Base-by-base conservation (phyloP, 768 basidiomycete species). In the Auriscalpium orientale region DNA sequence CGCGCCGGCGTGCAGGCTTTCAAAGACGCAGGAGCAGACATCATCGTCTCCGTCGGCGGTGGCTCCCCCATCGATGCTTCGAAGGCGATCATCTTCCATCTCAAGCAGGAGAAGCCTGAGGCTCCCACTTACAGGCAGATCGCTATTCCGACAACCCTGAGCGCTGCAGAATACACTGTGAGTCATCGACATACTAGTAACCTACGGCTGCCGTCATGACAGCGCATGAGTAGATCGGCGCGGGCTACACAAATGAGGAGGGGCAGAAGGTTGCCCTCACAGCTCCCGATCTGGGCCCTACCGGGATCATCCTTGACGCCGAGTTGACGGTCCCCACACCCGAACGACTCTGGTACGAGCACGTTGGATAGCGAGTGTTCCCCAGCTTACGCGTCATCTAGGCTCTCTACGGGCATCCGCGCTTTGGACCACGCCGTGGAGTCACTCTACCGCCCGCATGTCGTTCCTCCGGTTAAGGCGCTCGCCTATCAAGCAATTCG, bases 371-470 rank as follows among this genome's bases (percentile, higher is more conserved):
- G 37, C 46, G 58, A 54, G 9, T 38, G 48, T 53, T 53, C 43
- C 35, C 36, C 48, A 18, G 56, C 2, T 49, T 65, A 10, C 58
- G 45, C 5, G 1, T 11, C 46, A 4, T 44, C 15, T 54, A 87
- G 87, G 87, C 68, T 91, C 40, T 90, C 89, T 16, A 87, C 87
- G 8, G 90, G 89, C 8, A 76, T 92, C 54, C 81, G 88, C 48
- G 81, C 90, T 1, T 71, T 91, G 16, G 89, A 92, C 67, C 89
- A 91, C 67, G 81, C 86, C 28, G 81, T 91, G 53, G 85, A 89
- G 64, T 78, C 71, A 37, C 73, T 90, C 22, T 89, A 89, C 67
- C 74, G 81, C 13, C 77, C 81, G 22, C 59, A 70, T 5, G 71
- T 82, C 3, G 74, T 81, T 0, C 74, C 76, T 18, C 88, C 87